Conservation (phyloP, 306 rosid species). For the Mimosa pudica region DNA sequence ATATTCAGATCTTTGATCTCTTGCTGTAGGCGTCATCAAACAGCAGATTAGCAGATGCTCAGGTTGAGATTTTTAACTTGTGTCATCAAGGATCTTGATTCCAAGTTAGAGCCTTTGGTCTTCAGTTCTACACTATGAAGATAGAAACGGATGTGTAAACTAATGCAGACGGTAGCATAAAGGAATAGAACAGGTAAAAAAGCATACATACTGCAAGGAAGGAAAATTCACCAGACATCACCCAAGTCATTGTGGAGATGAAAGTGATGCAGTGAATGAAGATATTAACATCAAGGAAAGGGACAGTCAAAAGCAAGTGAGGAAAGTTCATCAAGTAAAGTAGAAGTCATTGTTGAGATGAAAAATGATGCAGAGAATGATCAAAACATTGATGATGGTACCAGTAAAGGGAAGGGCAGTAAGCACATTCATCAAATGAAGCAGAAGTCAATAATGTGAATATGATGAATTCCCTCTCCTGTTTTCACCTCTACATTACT, state of each 20-base stretch:
- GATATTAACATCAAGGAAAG: conserved; percentile 16
- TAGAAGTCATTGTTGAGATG: conserved; percentile 9
- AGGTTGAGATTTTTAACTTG: conserved; percentile 62
- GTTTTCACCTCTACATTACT: too few relatives aligned
- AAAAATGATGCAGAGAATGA: background rate
- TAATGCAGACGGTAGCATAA: background rate
- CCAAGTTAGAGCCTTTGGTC: conserved; percentile 57
- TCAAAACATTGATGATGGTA: background rate
- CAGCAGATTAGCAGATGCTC: conserved; percentile 49
- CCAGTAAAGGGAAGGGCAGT: background rate
- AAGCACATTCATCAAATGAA: conserved; percentile 20
- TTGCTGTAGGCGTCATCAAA: conserved; percentile 50
- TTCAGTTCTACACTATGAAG: conserved; percentile 16
- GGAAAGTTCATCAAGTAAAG: conserved; percentile 25
- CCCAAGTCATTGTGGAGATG: background rate
- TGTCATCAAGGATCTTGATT: conserved; percentile 59
- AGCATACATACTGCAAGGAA: background rate
- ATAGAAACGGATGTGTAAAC: conserved; percentile 12
- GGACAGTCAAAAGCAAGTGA: conserved; percentile 19
- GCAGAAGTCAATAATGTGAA: conserved; percentile 18
- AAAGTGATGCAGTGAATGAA: background rate
- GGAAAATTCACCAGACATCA: conserved; percentile 21
- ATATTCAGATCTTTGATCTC: conserved; percentile 25
- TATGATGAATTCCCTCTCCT: background rate
- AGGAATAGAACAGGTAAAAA: conserved; percentile 20